These are phyloP conservation scores for Aspergillus diversus DNA, from an alignment of 495 filamentous ascomycete species.

Conservation along the genomic window DNA sequence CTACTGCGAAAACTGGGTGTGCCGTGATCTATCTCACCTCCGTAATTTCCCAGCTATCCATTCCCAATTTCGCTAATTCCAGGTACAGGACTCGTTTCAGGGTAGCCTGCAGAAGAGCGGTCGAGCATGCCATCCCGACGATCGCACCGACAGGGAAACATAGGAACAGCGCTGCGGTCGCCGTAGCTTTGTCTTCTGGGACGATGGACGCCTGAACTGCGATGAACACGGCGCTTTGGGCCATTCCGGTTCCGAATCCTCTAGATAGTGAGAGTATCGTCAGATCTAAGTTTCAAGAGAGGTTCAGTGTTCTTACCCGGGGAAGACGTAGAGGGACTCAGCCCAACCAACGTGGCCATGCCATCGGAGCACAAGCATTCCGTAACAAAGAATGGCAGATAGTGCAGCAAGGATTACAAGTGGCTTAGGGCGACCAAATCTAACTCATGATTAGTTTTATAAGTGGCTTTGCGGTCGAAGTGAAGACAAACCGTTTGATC, in stretches of 20 bases:
- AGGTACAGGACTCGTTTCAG: neutral
- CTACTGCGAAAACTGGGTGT: neutral
- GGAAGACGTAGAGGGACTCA: neutral
- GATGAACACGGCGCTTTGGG: neutral
- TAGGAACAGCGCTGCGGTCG: neutral
- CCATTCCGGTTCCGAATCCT: neutral
- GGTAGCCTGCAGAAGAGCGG: neutral
- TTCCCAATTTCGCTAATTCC: neutral
- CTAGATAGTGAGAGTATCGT: neutral
- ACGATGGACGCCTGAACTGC: neutral
- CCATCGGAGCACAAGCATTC: neutral
- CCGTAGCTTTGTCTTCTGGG: neutral
- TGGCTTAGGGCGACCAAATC: conserved; percentile 58
- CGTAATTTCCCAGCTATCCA: neutral
- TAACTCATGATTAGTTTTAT: conserved; percentile 24
- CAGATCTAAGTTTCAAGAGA: neutral
- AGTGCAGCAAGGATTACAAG: conserved; percentile 42
- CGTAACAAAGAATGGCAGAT: neutral
- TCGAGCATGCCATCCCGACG: neutral
- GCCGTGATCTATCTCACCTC: neutral
- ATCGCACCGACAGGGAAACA: neutral
- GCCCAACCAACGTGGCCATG: neutral
- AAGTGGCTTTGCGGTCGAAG: neutral
- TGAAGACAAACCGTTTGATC: conserved; percentile 35
- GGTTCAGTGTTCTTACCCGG: neutral